Evolutionary conservation across 306 rosid genomes (phyloP).

Genomic region (Urtica urens): DNA sequence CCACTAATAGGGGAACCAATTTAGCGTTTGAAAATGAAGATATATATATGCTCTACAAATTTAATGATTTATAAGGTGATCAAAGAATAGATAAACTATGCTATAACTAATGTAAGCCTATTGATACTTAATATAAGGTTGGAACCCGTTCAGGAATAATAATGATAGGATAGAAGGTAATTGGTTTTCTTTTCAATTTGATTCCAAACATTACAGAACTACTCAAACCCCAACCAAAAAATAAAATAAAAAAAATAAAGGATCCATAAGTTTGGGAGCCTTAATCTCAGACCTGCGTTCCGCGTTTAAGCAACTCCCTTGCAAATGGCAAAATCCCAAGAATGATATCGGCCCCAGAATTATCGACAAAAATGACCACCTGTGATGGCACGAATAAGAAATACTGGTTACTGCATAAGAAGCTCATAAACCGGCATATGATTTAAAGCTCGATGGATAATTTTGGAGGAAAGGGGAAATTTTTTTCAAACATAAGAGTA

Average conservation of each 20-base stretch:
- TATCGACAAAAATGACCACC: constrained; percentile 90
- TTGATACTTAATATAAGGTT: no score
- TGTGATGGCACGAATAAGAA: constrained; percentile 18
- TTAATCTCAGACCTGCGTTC: constrained; percentile 61
- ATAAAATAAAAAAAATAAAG: constrained; percentile 8
- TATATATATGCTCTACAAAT: no score
- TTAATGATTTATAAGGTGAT: no score
- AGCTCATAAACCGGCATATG: constrained; percentile 9
- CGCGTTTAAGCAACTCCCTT: constrained; percentile 76
- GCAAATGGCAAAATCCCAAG: constrained; percentile 95
- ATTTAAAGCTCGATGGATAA: constrained; percentile 3
- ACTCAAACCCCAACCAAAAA: background rate
- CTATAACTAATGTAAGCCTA: no score
- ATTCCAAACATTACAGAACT: background rate
- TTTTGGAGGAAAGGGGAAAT: background rate
- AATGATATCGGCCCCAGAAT: constrained; percentile 93
- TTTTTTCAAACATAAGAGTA: constrained; percentile 23
- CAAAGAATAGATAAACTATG: no score
- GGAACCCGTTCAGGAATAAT: no score
- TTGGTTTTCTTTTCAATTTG: background rate
- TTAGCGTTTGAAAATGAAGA: no score
- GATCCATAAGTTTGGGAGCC: no score
- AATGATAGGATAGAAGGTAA: background rate
- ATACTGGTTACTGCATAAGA: constrained; percentile 17
- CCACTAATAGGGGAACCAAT: no score